Evolutionary conservation across 1,284 basidiomycete species (phyloP).

Genomic region (Schizophyllum commune): DNA sequence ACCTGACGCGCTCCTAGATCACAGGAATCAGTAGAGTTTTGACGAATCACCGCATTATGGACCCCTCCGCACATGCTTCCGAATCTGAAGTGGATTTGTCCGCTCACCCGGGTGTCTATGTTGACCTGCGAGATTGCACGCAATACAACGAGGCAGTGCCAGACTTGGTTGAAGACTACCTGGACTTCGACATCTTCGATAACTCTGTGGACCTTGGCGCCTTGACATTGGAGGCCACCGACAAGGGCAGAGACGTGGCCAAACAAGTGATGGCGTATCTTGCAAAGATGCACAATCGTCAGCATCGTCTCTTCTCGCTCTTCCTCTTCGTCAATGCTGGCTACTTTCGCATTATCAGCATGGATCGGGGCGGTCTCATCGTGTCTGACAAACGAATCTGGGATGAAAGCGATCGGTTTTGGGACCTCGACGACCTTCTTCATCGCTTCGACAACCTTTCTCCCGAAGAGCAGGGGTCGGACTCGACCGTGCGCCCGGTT

Average conservation of each 20-base stretch:
- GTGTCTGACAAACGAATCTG: not conserved
- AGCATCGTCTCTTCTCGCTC: not conserved
- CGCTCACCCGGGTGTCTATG: not conserved
- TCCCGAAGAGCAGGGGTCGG: not conserved
- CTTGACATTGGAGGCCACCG: not conserved
- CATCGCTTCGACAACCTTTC: not conserved
- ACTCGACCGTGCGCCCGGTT: not conserved
- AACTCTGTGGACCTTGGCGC: no score
- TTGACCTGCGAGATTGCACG: not conserved
- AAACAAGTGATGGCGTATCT: not conserved
- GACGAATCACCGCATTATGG: not conserved
- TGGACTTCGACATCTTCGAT: not conserved
- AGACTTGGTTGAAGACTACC: not conserved
- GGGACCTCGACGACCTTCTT: not conserved
- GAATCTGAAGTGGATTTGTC: not conserved
- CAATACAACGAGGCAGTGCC: not conserved
- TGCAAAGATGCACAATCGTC: not conserved
- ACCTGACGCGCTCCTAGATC: no score
- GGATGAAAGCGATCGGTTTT: not conserved
- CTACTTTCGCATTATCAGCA: not conserved
- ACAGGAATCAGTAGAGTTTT: no score
- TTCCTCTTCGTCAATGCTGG: not conserved
- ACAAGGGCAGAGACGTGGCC: not conserved
- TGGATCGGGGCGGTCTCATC: not conserved
- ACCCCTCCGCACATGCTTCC: not conserved